phyloP scores from a whole-genome alignment of 768 basidiomycete genomes.

The Podaxis mareebaensis region DNA sequence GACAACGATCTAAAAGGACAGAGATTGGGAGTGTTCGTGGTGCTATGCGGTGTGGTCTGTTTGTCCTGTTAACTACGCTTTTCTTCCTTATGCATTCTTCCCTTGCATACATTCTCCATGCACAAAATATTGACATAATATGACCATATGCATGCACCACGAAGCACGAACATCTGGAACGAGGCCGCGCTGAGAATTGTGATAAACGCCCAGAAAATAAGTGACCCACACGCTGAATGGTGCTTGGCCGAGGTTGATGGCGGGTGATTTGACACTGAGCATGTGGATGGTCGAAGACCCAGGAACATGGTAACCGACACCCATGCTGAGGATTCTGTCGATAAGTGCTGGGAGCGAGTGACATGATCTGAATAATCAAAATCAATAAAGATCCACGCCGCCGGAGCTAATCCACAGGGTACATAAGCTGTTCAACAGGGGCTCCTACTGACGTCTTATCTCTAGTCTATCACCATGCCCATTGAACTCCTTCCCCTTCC shows the following conservation, averaged over 20 bases:
- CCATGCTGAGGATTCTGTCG: neutral
- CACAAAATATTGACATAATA: slow-evolving; percentile 19
- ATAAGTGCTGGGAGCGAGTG: neutral
- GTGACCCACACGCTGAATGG: neutral
- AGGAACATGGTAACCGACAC: neutral
- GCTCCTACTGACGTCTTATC: neutral
- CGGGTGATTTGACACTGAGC: neutral
- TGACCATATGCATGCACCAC: slow-evolving; percentile 19
- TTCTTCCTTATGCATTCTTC: slow-evolving; percentile 21
- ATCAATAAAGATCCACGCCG: neutral
- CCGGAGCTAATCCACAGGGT: neutral
- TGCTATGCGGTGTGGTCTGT: slow-evolving; percentile 25
- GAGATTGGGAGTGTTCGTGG: slow-evolving; percentile 2
- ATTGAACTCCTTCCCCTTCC: slow-evolving; percentile 67
- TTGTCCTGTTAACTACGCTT: slow-evolving; percentile 25
- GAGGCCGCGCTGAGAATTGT: neutral
- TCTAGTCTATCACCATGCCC: slow-evolving; percentile 47
- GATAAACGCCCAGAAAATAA: neutral
- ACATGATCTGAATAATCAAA: slow-evolving; percentile 1
- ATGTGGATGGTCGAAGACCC: neutral
- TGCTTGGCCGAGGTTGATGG: neutral
- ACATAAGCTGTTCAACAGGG: slow-evolving; percentile 17
- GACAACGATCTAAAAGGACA: slow-evolving; percentile 81
- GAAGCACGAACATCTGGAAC: neutral
- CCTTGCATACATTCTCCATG: slow-evolving; percentile 14